Base-by-base conservation (phyloP, 805 yeast genomes). In the Candida morakotiae region DNA sequence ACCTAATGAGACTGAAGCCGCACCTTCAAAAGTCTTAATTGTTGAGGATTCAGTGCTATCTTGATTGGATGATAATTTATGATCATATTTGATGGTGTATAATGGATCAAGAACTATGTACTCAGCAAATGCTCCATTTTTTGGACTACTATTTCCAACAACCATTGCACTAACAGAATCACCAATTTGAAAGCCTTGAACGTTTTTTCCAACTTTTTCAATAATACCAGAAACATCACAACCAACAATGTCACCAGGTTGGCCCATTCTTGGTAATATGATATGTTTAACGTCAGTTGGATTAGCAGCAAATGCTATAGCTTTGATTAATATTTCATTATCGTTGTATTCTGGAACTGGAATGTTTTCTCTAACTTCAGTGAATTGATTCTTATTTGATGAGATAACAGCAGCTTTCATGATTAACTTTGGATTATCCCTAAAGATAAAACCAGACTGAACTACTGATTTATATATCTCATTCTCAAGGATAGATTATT, bases 251-350 rank as follows among this genome's bases (percentile, higher is more conserved):
- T 65, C 51, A 19, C 81, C 83, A 26, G 27, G 21, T 1, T 46
- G 55, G 14, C 78, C 75, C 39, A 60, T 46, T 7, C 62, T 49
- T 8, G 62, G 49, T 37, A 38, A 54, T 3, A 51, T 64, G 29
- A 71, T 52, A 48, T 80, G 84, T 49, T 80, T 80, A 81, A 82
- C 79, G 51, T 83, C 88, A 5, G 83, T 75, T 29, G 88, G 88
- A 49, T 83, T 83, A 28, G 71, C 67, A 1, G 83, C 86, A 36
- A 57, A 72, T 9, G 84, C 77, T 18, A 56, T 55, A 5, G 75
- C 65, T 52, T 75, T 70, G 37, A 83, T 24, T n/a, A 23, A 13
- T n/a, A 38, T 17, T 21, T 31, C 25, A 18, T 25, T 16, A 7
- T 23, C n/a, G 3, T n/a, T 16, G 6, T 9, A 10, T 9, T 14